Conservation (phyloP, 2,329 filamentous ascomycete species). For the Epichloe uncinata region DNA sequence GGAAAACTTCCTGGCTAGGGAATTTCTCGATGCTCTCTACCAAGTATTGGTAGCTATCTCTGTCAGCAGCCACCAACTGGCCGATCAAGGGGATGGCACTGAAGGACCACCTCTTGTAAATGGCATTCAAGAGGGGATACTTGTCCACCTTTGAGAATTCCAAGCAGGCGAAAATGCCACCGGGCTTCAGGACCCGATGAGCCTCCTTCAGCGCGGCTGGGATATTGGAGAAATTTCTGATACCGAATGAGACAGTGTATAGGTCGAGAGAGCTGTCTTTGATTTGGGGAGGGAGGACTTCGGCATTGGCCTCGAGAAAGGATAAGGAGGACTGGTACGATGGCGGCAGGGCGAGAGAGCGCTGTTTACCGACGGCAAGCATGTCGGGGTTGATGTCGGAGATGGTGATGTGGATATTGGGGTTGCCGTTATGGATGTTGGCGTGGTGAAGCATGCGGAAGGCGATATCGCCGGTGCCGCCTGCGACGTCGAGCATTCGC, state of each 20-base stretch:
- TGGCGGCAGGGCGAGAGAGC: constrained; percentile 46
- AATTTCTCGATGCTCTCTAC: constrained; percentile 96
- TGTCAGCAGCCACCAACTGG: constrained; percentile 83
- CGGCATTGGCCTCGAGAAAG: constrained; percentile 87
- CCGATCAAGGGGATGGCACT: constrained; percentile 88
- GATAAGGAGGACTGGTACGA: constrained; percentile 44
- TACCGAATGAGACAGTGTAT: constrained; percentile 96
- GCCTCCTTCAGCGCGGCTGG: constrained; percentile 71
- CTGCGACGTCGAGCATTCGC: constrained; percentile 88
- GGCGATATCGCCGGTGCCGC: constrained; percentile 93
- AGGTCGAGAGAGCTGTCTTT: constrained; percentile 67
- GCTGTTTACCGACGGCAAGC: constrained; percentile 76
- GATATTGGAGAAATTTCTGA: constrained; percentile 93
- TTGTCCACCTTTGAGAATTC: constrained; percentile 81
- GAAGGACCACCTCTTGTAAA: constrained; percentile 96
- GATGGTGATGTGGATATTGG: constrained; percentile 72
- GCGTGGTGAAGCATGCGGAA: constrained; percentile 91
- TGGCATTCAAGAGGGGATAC: constrained; percentile 62
- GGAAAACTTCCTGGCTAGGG: constrained; percentile 73
- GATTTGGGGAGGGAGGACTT: constrained; percentile 51
- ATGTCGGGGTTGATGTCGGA: constrained; percentile 95
- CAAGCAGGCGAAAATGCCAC: constrained; percentile 89
- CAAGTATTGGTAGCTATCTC: constrained; percentile 95
- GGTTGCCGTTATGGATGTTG: constrained; percentile 63
- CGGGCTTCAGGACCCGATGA: constrained; percentile 78